Evolutionary conservation across 345 rosid species (phyloP).

Genomic region (Kandelia obovata): DNA sequence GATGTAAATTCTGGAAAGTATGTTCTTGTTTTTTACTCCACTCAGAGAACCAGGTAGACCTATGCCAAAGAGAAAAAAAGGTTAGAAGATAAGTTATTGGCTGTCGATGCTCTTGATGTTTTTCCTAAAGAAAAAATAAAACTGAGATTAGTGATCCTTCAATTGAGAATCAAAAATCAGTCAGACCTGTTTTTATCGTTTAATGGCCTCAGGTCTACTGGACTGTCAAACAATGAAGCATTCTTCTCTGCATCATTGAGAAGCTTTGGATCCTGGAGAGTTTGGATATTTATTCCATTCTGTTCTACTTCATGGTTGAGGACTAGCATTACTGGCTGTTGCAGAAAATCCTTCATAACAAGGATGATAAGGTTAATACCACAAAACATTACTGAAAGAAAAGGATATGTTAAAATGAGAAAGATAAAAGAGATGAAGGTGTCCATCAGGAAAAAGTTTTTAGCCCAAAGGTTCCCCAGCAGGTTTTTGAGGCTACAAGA

Average conservation of each 20-base stretch:
- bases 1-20: constrained; percentile 30
- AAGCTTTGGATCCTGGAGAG: constrained; percentile 35
- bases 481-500: too few relatives aligned
- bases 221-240: constrained; percentile 27
- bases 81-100: not conserved
- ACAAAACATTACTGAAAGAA: not conserved
- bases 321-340: constrained; percentile 64
- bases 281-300: constrained; percentile 37
- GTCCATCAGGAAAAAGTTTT: not conserved
- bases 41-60: constrained; percentile 52
- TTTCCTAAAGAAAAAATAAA: too few relatives aligned
- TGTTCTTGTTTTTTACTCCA: constrained; percentile 49
- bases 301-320: constrained; percentile 47
- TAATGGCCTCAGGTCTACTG: constrained; percentile 41
- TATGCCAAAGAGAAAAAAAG: constrained; percentile 27
- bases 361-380: not conserved
- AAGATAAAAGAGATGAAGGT: not conserved
- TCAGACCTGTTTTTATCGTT: constrained; percentile 46
- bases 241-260: constrained; percentile 34
- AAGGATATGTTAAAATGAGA: not conserved
- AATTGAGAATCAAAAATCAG: constrained; percentile 8
- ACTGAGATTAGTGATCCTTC: too few relatives aligned
- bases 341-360: constrained; percentile 57
- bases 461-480: too few relatives aligned
- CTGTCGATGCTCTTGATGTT: too few relatives aligned